phyloP scores from a whole-genome alignment of 345 rosid species.

The Durio zibethinus region DNA sequence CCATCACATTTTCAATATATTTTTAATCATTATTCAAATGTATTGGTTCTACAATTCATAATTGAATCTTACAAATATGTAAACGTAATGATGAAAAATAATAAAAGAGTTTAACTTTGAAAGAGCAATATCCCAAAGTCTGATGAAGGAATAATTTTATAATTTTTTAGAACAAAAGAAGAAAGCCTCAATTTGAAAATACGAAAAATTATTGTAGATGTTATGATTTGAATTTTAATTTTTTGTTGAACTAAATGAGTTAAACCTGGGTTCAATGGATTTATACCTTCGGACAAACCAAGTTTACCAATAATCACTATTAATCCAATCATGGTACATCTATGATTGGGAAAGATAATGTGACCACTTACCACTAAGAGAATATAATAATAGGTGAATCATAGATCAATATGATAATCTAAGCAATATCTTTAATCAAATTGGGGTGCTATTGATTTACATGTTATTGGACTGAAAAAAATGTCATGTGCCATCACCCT shows the following conservation, averaged over 20 bases:
- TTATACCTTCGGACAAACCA: neutral
- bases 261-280: too few species aligned
- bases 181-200: too few species aligned
- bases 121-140: neutral
- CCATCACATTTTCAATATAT: too few species aligned
- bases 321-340: too few species aligned
- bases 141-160: too few species aligned
- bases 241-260: too few species aligned
- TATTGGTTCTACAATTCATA: too few species aligned
- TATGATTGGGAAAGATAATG: neutral
- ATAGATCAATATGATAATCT: neutral
- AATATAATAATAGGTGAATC: neutral
- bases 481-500: slow-evolving; percentile 6
- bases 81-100: neutral
- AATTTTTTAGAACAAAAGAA: too few species aligned
- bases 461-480: neutral
- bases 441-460: neutral
- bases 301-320: too few species aligned
- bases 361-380: neutral
- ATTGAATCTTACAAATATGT: neutral
- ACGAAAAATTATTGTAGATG: too few species aligned
- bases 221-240: too few species aligned
- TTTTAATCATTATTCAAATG: too few species aligned
- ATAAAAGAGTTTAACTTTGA: neutral
- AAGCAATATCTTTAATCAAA: neutral